Base-by-base conservation (phyloP, 2,329 filamentous ascomycete genomes). In the Plectosphaerella sp. region DNA sequence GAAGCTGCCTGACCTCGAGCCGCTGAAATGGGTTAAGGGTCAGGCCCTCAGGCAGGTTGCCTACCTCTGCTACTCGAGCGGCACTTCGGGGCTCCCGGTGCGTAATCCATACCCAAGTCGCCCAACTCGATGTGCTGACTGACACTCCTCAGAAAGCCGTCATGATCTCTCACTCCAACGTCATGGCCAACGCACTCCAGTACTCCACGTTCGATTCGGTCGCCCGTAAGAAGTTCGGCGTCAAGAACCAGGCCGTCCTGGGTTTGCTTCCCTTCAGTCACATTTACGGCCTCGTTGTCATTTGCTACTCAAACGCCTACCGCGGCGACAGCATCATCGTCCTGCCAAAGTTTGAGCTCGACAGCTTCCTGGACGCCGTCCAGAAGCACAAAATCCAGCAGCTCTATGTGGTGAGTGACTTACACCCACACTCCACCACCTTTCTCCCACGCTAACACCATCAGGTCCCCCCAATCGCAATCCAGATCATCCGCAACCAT, bases 241-340 rank as follows among this genome's bases (percentile, higher is more conserved):
- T 78, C 42, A 64, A 65, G 4, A 75, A 68, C 1, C 70, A 78
- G 53, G 67, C 79, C 18, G 71, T 67, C 2, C 77, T 92, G 0
- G 89, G 88, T 5, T 73, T 93, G n/a, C 73, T 93, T 1, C 89
- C 89, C 1, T 83, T 91, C 62, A 91, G 87, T 58, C 90, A 95
- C 62, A 94, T 94, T 57, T 95, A 93, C 66, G 83, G 83, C 4
- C 72, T 94, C 36, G 82, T 91, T 5, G 82, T 91, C 15, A 82
- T 91, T 54, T 83, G 82, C 42, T 84, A 89, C 64, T 69, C 75
- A 2, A 78, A 78, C 24, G 73, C 83, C 2, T 93, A 84, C 63
- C 80, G 86, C 41, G 90, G 90, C 10, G 89, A 94, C 58, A 82
- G 84, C 52, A 76, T 87, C 10, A 76, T 94, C 49, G 78, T 93